Conservation (phyloP, 768 basidiomycete species). For the Amanita rubescens region DNA sequence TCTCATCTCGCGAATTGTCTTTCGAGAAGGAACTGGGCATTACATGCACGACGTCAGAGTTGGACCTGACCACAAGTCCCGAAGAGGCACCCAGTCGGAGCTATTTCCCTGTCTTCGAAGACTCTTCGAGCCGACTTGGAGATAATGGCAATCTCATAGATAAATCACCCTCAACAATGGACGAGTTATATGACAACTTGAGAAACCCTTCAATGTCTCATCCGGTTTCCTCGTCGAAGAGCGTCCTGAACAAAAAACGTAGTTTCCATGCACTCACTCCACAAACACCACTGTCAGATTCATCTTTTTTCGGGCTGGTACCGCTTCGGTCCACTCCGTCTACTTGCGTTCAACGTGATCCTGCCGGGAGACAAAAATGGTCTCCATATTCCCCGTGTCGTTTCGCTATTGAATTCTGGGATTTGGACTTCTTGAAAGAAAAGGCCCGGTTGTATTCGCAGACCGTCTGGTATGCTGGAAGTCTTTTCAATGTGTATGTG, state of each 20-base stretch:
- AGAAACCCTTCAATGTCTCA: conserved; percentile 22
- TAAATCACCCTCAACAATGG: conserved; percentile 45
- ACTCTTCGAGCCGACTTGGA: conserved; percentile 71
- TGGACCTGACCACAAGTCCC: conserved; percentile 25
- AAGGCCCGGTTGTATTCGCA: conserved; percentile 78
- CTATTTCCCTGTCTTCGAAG: conserved; percentile 60
- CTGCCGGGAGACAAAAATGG: conserved; percentile 47
- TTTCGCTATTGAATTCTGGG: conserved; percentile 89
- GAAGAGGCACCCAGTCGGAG: conserved; percentile 22
- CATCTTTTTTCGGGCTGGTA: conserved; percentile 59
- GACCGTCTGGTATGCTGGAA: conserved; percentile 88
- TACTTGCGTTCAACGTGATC: conserved; percentile 34
- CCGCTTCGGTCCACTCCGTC: conserved; percentile 34
- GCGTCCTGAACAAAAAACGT: background rate
- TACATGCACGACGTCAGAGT: conserved; percentile 44
- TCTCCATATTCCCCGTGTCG: conserved; percentile 73
- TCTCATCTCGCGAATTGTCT: conserved; percentile 23
- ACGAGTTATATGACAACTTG: conserved; percentile 53
- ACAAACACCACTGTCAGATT: conserved; percentile 30
- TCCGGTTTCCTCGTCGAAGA: conserved; percentile 10
- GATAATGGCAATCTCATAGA: conserved; percentile 49
- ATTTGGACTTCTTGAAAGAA: conserved; percentile 72
- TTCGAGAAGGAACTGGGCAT: conserved; percentile 65
- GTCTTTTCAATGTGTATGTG: conserved; percentile 82
- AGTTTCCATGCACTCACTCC: background rate